A percentile compares a stretch with the other conserved stretches of the same genome.
Conservation (phyloP, 306 rosid genomes). For the Vigna reflexopilosa region DNA sequence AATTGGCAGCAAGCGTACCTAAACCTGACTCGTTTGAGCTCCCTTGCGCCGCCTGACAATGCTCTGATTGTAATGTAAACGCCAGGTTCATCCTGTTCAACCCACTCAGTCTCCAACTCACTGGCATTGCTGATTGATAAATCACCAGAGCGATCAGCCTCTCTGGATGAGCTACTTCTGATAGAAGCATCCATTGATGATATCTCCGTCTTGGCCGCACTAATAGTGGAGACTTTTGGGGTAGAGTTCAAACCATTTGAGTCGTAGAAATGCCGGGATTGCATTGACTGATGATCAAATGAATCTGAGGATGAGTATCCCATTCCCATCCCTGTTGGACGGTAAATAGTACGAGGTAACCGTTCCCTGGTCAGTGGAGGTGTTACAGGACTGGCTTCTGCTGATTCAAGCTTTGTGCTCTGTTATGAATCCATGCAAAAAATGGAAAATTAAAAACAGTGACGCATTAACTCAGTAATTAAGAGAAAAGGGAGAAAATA, state of each 20-base stretch:
- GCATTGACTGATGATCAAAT: constrained; percentile 56
- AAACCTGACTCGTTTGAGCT: constrained; percentile 65
- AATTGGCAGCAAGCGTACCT: constrained; percentile 47
- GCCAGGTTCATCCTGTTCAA: constrained; percentile 67
- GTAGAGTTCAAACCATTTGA: constrained; percentile 55
- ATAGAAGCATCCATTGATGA: constrained; percentile 68
- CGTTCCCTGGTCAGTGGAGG: constrained; percentile 58
- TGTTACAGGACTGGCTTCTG: constrained; percentile 59
- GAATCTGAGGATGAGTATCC: constrained; percentile 69
- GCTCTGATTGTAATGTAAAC: constrained; percentile 67
- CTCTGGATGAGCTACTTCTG: constrained; percentile 65
- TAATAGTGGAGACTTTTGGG: constrained; percentile 62
- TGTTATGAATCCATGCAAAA: constrained; percentile 37
- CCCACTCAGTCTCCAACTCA: constrained; percentile 65
- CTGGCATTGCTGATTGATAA: constrained; percentile 63
- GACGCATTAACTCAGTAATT: neutral
- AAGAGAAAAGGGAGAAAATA: neutral
- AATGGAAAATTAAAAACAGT: neutral
- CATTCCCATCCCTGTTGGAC: constrained; percentile 60
- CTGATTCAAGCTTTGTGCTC: constrained; percentile 64
- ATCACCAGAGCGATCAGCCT: constrained; percentile 61
- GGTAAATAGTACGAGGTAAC: constrained; percentile 57
- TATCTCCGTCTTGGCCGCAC: constrained; percentile 63
- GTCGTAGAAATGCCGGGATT: constrained; percentile 53
- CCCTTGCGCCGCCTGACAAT: constrained; percentile 62